Percentiles rank a stretch among this genome's conserved stretches.
Evolutionary conservation across 2,329 filamentous ascomycete species (phyloP).

Genomic region (Colletotrichum euphorbiae): DNA sequence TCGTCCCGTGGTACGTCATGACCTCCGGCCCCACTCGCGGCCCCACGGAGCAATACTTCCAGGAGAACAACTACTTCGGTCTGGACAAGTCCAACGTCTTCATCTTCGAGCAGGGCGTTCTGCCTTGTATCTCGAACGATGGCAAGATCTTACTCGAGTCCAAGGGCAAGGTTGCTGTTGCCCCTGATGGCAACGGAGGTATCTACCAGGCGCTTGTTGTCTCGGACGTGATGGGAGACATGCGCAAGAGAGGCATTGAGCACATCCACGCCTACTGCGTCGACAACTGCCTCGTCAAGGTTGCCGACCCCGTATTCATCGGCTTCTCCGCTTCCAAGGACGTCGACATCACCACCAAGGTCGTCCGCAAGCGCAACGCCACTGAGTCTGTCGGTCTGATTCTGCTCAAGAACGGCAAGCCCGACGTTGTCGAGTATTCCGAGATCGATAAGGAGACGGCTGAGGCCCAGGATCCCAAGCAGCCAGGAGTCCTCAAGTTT

Average conservation of each 20-base stretch:
- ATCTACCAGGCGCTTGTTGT: constrained; percentile 92
- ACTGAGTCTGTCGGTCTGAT: constrained; percentile 97
- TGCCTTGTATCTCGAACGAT: constrained; percentile 97
- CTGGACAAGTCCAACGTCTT: constrained; percentile 85
- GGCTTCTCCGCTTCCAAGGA: constrained; percentile 89
- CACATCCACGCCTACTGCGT: constrained; percentile 99
- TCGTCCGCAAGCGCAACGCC: constrained; percentile 97
- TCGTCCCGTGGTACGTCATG: constrained; percentile 99
- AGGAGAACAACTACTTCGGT: constrained; percentile 91
- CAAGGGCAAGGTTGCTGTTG: constrained; percentile 92
- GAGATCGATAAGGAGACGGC: constrained; percentile 93
- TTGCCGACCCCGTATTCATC: constrained; percentile 96
- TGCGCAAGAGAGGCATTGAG: constrained; percentile 88
- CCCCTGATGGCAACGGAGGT: constrained; percentile 96
- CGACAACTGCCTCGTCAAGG: constrained; percentile 98
- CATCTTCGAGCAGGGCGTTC: constrained; percentile 96
- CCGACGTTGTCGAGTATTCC: constrained; percentile 98
- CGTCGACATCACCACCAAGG: constrained; percentile 97
- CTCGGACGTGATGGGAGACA: constrained; percentile 84
- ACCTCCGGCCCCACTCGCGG: constrained; percentile 93
- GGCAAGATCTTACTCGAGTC: constrained; percentile 95
- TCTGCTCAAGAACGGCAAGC: constrained; percentile 92
- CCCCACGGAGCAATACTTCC: constrained; percentile 94
- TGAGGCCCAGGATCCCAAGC: constrained; percentile 85
- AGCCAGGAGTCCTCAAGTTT: constrained; percentile 89